Evolutionary conservation across 2,329 filamentous ascomycete genomes (phyloP).

Genomic region (Lasiodiplodia hormozganensis): DNA sequence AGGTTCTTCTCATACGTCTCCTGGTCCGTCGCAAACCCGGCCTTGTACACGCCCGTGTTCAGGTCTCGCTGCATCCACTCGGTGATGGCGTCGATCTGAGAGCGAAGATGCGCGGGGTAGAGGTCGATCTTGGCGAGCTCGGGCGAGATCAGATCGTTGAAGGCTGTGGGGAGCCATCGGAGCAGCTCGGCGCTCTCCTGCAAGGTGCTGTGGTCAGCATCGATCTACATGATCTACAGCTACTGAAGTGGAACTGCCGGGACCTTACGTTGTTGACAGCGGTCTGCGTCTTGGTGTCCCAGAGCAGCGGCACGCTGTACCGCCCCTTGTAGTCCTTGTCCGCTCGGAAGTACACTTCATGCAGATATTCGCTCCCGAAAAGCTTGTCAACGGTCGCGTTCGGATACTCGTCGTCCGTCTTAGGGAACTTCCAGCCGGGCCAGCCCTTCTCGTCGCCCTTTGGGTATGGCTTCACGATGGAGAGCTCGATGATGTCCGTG

Average conservation of each 20-base stretch:
- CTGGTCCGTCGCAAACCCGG: conserved; percentile 65
- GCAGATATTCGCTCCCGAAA: conserved; percentile 64
- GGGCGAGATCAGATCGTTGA: conserved; percentile 57
- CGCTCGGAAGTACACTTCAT: conserved; percentile 68
- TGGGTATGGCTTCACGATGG: conserved; percentile 69
- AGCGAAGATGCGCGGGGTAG: conserved; percentile 59
- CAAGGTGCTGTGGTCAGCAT: neutral
- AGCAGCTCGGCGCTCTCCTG: conserved; percentile 64
- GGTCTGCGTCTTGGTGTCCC: conserved; percentile 64
- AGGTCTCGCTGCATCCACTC: conserved; percentile 64
- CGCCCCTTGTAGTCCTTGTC: conserved; percentile 66
- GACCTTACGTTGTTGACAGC: conserved; percentile 62
- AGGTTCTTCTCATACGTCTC: conserved; percentile 63
- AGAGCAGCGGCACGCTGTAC: conserved; percentile 67
- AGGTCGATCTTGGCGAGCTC: conserved; percentile 55
- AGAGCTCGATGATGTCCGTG: conserved; percentile 60
- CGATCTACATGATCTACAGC: neutral
- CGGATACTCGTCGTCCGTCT: conserved; percentile 60
- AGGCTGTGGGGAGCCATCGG: conserved; percentile 63
- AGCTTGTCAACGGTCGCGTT: conserved; percentile 67
- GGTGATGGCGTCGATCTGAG: conserved; percentile 60
- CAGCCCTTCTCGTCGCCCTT: conserved; percentile 70
- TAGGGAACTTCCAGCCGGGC: conserved; percentile 68
- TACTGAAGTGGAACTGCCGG: neutral
- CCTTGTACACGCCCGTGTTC: conserved; percentile 67